These are phyloP conservation scores for Barnettozyma wickerhamii DNA, from an alignment of 805 yeast genomes.

Conservation along the genomic window DNA sequence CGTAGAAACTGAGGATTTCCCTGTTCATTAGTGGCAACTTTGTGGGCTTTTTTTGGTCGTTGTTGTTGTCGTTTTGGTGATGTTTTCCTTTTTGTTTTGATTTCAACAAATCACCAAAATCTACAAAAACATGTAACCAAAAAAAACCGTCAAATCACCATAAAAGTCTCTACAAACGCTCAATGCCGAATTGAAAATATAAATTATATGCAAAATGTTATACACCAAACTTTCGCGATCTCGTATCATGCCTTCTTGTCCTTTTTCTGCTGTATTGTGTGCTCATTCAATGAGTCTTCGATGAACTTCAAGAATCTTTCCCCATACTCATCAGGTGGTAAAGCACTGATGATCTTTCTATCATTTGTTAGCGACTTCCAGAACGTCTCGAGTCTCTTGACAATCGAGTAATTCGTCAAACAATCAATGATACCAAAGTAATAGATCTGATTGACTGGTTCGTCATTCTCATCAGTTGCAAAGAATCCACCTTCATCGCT, in stretches of 20 bases:
- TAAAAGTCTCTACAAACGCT: background rate
- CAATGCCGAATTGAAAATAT: no score
- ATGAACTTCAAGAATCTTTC: slow-evolving; percentile 78
- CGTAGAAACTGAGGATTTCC: slow-evolving; percentile 35
- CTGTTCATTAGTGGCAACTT: slow-evolving; percentile 16
- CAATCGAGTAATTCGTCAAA: slow-evolving; percentile 70
- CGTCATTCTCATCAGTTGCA: slow-evolving; percentile 55
- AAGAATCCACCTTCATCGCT: slow-evolving; percentile 82
- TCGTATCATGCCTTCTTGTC: slow-evolving; percentile 4
- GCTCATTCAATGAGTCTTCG: slow-evolving; percentile 31
- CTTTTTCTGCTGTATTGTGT: slow-evolving; percentile 12
- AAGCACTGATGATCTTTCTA: slow-evolving; percentile 71
- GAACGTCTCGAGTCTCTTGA: slow-evolving; percentile 79
- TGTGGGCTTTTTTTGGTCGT: background rate
- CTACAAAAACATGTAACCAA: no score
- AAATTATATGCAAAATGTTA: background rate
- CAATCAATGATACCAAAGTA: slow-evolving; percentile 94
- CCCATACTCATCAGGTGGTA: slow-evolving; percentile 90
- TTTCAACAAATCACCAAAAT: no score
- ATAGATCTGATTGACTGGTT: slow-evolving; percentile 65
- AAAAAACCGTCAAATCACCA: no score
- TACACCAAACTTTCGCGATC: background rate
- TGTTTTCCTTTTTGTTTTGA: slow-evolving; percentile 1
- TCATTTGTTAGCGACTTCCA: slow-evolving; percentile 73
- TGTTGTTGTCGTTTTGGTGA: background rate